Evolutionary conservation across 495 filamentous ascomycete genomes (phyloP), one percentile per base, ranked within the genome.

Genomic region (Achaetomiella virescens): DNA sequence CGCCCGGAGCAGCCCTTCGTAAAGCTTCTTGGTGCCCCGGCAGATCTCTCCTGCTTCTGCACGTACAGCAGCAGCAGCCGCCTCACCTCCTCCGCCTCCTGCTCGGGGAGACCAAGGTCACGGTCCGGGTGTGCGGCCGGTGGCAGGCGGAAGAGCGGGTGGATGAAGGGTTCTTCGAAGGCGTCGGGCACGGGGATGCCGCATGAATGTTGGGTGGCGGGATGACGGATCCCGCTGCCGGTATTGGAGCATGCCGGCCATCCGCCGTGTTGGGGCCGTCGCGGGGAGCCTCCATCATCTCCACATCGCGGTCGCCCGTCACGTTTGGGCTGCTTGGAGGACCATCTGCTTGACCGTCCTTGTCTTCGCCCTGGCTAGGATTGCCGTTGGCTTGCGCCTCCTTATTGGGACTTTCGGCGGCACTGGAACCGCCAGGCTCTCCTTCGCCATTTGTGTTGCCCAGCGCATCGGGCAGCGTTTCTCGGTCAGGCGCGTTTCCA

Each of bases 41-140:
- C 90, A 86, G 18, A 96, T 86, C 69, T 98, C 92, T 97, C 93
- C 63, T 97, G 92, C 67, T 96, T 95, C 62, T 96, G 91, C 12
- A 96, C 87, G 61, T 92, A 96, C 2, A 87, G 78, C 66, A 89
- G 81, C 11, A 98, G 78, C 11, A 96, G 70, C 29, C 85, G 85
- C 21, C 92, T 84, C 14, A 90, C 91, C 37, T 97, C 91, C 60
- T 95, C 89, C 1, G 93, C 95, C 71, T 97, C 92, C 8, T 75
- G 63, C 14, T 84, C 75, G 0, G 90, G 90, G 1, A 98, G 82
- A 15, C 89, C 88, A 33, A 90, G 79, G 65, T 95, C 85, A 35
- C 83, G 75, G 65, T 96, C 89, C 1, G 88, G 84, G n/a, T 76
- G 80, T 46, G 84, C 81, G 36, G 77, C 67, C n/a, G 76, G 70